Evolutionary conservation across 2,329 filamentous ascomycete species (phyloP).

Genomic region (Myriosclerotinia curreyana): DNA sequence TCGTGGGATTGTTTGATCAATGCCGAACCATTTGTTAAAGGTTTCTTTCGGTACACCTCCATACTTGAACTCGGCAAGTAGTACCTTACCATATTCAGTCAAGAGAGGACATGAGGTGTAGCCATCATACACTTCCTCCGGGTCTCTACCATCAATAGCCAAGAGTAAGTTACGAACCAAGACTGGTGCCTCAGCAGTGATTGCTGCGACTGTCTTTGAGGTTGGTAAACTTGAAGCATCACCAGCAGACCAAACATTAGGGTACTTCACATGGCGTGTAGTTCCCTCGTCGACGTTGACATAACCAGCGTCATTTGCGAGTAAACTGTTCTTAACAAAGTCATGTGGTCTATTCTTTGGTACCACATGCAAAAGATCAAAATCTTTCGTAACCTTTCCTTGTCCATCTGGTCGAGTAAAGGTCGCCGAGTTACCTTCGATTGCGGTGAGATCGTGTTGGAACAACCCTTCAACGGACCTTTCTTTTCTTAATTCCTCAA

Average conservation of each 20-base stretch:
- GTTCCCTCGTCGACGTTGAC: slow-evolving; percentile 57
- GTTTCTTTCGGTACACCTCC: slow-evolving; percentile 62
- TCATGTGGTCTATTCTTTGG: slow-evolving; percentile 58
- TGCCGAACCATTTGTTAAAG: slow-evolving; percentile 51
- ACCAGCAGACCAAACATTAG: slow-evolving; percentile 58
- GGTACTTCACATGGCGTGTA: slow-evolving; percentile 51
- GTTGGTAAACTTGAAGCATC: slow-evolving; percentile 59
- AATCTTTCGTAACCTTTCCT: slow-evolving; percentile 45
- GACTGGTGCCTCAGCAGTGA: slow-evolving; percentile 51
- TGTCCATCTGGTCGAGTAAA: slow-evolving; percentile 48
- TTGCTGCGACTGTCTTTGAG: slow-evolving; percentile 54
- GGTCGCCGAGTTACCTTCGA: slow-evolving; percentile 52
- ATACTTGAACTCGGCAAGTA: slow-evolving; percentile 65
- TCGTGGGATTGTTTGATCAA: slow-evolving; percentile 56
- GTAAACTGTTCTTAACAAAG: slow-evolving; percentile 51
- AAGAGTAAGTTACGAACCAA: slow-evolving; percentile 49
- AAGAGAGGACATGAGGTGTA: slow-evolving; percentile 55
- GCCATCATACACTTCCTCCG: slow-evolving; percentile 49
- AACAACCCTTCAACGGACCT: slow-evolving; percentile 57
- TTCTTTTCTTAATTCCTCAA: slow-evolving; percentile 53
- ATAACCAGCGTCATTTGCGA: slow-evolving; percentile 55
- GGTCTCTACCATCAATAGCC: slow-evolving; percentile 46
- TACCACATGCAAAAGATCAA: slow-evolving; percentile 55
- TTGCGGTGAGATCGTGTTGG: slow-evolving; percentile 53
- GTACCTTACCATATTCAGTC: slow-evolving; percentile 59